Conservation (phyloP, 108 stramenopile genomes). For the Fistulifera pelliculosa region DNA sequence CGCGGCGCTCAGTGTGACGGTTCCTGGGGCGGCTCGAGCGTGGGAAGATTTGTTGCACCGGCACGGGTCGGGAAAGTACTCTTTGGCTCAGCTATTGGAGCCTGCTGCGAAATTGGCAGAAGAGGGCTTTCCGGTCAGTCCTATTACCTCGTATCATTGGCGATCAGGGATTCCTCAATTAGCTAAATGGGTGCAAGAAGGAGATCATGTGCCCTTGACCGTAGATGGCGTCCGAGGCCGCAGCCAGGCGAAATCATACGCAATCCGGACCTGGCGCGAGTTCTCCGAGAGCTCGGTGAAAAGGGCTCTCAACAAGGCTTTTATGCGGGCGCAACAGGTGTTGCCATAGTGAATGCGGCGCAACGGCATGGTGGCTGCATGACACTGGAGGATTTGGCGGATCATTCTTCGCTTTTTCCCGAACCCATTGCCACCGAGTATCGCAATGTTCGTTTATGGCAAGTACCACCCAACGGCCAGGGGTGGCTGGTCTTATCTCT, state of each 20-base stretch:
- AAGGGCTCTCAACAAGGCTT: constrained; percentile 81
- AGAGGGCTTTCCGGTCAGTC: constrained; percentile 84
- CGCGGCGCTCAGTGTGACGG: constrained; percentile 80
- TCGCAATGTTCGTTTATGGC: constrained; percentile 64
- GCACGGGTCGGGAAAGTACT: constrained; percentile 67
- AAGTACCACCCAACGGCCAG: constrained; percentile 95
- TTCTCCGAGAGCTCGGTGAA: constrained; percentile 68
- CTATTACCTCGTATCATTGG: constrained; percentile 86
- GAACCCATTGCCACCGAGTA: constrained; percentile 73
- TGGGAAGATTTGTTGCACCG: constrained; percentile 71
- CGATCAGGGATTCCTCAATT: constrained; percentile 41
- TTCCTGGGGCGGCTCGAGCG: constrained; percentile 93
- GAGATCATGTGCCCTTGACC: constrained; percentile 39
- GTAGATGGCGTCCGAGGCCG: constrained; percentile 46
- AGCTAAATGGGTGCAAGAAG: constrained; percentile 46
- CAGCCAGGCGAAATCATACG: constrained; percentile 67
- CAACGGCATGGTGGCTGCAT: constrained; percentile 75
- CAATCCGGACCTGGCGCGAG: constrained; percentile 83
- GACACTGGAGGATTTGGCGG: constrained; percentile 73
- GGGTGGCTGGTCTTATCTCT: constrained; percentile 88
- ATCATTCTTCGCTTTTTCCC: constrained; percentile 63
- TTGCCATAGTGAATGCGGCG: constrained; percentile 74
- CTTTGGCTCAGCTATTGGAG: constrained; percentile 72
- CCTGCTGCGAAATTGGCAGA: constrained; percentile 89
- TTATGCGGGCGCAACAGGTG: constrained; percentile 74